Conservation (phyloP, 2,329 filamentous ascomycete genomes). For the Lachnellula hyalina region DNA sequence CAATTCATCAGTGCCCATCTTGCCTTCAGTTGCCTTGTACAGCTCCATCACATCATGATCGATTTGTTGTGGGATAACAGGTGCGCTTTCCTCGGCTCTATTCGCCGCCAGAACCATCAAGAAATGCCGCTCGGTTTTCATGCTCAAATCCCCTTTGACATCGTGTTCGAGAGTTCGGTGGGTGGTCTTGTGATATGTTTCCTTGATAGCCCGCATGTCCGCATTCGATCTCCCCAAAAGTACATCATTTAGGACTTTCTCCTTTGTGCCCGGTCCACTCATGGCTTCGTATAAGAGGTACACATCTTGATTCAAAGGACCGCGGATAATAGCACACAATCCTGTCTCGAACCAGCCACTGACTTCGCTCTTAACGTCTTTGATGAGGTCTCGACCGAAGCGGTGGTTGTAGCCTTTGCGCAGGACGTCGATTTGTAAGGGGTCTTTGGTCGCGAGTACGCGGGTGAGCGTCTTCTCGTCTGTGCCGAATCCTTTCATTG, state of each 20-base stretch:
- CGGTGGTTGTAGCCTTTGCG: conserved; percentile 60
- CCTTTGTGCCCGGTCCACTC: conserved; percentile 78
- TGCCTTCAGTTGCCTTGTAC: conserved; percentile 71
- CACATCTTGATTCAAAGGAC: conserved; percentile 74
- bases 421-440: conserved; percentile 68
- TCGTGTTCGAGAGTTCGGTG: conserved; percentile 62
- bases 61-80: conserved; percentile 66
- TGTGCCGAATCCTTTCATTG: conserved; percentile 93
- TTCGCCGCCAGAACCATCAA: conserved; percentile 70
- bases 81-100: conserved; percentile 71
- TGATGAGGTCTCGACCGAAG: conserved; percentile 63
- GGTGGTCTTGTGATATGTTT: conserved; percentile 65
- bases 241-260: conserved; percentile 78
- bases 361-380: conserved; percentile 74
- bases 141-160: conserved; percentile 72
- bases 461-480: conserved; percentile 74
- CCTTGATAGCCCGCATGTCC: conserved; percentile 82
- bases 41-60: conserved; percentile 70
- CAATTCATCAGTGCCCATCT: conserved; percentile 67
- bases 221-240: conserved; percentile 79
- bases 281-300: conserved; percentile 66
- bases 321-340: conserved; percentile 68
- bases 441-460: conserved; percentile 66
- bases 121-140: conserved; percentile 84
- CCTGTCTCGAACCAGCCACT: conserved; percentile 68